Conservation (phyloP, 148 eudicot genomes). For the Camellia japonica region DNA sequence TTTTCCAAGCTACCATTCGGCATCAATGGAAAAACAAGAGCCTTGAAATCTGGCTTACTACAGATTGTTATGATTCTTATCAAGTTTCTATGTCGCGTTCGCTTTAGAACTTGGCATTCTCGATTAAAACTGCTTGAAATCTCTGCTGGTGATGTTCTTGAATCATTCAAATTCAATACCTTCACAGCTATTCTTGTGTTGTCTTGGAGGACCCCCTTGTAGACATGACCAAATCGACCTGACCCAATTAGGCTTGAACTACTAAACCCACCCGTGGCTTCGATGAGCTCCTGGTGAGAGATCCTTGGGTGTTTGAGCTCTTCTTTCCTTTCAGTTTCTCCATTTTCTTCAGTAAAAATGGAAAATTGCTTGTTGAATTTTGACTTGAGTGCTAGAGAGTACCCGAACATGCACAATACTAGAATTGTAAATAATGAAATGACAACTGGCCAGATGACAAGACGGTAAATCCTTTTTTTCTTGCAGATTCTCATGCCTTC, state of each 20-base stretch:
- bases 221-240: slow-evolving; percentile 70
- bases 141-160: slow-evolving; percentile 19
- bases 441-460: slow-evolving; percentile 34
- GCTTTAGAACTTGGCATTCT: slow-evolving; percentile 70
- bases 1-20: slow-evolving; percentile 80
- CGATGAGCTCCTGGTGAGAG: slow-evolving; percentile 52
- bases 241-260: slow-evolving; percentile 58
- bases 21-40: slow-evolving; percentile 78
- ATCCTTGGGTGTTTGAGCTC: slow-evolving; percentile 58
- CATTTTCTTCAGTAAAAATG: slow-evolving; percentile 21
- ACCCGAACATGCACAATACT: slow-evolving; percentile 42
- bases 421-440: slow-evolving; percentile 33
- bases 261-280: slow-evolving; percentile 73
- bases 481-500: slow-evolving; percentile 51
- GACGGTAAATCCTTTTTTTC: slow-evolving; percentile 23
- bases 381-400: slow-evolving; percentile 24
- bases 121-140: slow-evolving; percentile 57
- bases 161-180: slow-evolving; percentile 37
- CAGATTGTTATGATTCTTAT: slow-evolving; percentile 68
- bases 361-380: slow-evolving; percentile 28
- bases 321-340: slow-evolving; percentile 34
- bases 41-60: slow-evolving; percentile 73
- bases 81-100: slow-evolving; percentile 64
- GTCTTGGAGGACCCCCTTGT: slow-evolving; percentile 61
- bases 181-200: slow-evolving; percentile 77